Base-by-base conservation (phyloP, 2,329 filamentous ascomycete genomes). In the Fusarium marasasianum region DNA sequence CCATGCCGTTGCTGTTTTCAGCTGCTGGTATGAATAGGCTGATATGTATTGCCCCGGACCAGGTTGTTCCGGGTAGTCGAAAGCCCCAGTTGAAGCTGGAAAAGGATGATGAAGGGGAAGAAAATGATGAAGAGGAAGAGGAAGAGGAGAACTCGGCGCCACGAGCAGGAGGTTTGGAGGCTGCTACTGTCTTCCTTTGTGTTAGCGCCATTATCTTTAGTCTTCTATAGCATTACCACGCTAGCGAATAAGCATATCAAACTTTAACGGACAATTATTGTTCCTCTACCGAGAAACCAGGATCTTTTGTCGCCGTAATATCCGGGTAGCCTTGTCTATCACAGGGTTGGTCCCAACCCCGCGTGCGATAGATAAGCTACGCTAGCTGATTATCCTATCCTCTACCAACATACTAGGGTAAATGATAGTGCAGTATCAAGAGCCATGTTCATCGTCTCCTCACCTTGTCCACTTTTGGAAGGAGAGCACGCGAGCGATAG, bases 401-500 rank as follows among this genome's bases (percentile, higher is more conserved):
- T n/a, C n/a, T n/a, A n/a, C n/a, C n/a, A n/a, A n/a, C n/a, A n/a
- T n/a, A n/a, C n/a, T n/a, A n/a, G n/a, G n/a, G n/a, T n/a, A 5
- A 3, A 0, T 44, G 51, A 40, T 67, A 67, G 50, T 24, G 20
- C 0, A 4, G 1, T 59, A 67, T 29, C n/a, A 4, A 6, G 6
- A 26, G 4, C 26, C n/a, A 65, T 6, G 20, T 20, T 35, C 8
- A 8, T 54, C 10, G 6, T 15, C 17, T 9, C 8, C 13, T 6
- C 15, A 37, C 33, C 51, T 61, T 72, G 15, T 47, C 63, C 37
- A 64, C 58, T 67, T 64, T 65, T 55, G 63, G 70, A 64, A 72
- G 69, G 69, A 72, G 70, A 63, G 43, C 61, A 71, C 66, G 15
- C 61, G 66, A 71, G 41, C 35, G 33, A 35, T 29, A 40, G 51